These are phyloP conservation scores for Rhodamnia rubescens DNA, from an alignment of 345 rosid species.

Conservation along the genomic window DNA sequence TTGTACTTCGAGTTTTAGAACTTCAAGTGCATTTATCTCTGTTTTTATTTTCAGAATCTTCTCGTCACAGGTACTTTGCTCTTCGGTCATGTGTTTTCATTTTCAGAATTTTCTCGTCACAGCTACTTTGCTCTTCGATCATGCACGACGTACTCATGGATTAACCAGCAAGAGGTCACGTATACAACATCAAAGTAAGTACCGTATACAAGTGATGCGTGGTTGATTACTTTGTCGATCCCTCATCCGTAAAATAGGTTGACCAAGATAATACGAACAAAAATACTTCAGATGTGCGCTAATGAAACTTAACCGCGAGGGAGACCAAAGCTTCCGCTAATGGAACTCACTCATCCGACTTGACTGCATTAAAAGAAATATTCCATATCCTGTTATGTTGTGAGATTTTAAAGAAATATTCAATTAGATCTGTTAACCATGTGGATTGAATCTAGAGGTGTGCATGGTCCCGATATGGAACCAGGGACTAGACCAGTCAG, in stretches of 20 bases:
- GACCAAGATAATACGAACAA: background rate
- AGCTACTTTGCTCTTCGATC: background rate
- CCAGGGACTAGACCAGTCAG: too few species aligned
- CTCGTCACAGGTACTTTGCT: background rate
- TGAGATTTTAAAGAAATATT: background rate
- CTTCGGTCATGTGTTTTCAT: background rate
- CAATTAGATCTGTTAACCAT: too few species aligned
- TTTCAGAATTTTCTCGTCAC: background rate
- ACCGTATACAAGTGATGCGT: background rate
- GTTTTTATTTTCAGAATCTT: background rate
- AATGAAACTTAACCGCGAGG: too few species aligned
- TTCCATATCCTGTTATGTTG: background rate
- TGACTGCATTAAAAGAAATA: background rate
- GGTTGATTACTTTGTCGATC: background rate
- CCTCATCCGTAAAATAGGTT: background rate
- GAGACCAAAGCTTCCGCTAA: too few species aligned
- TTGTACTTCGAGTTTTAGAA: too few species aligned
- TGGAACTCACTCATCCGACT: background rate
- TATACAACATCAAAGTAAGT: background rate
- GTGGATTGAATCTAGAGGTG: too few species aligned
- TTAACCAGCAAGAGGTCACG: background rate
- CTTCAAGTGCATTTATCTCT: too few species aligned
- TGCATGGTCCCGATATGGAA: too few species aligned
- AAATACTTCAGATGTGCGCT: background rate
- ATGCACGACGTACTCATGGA: background rate